Evolutionary conservation across 2,329 filamentous ascomycete species (phyloP).

Genomic region (Verticillium tricorpus): DNA sequence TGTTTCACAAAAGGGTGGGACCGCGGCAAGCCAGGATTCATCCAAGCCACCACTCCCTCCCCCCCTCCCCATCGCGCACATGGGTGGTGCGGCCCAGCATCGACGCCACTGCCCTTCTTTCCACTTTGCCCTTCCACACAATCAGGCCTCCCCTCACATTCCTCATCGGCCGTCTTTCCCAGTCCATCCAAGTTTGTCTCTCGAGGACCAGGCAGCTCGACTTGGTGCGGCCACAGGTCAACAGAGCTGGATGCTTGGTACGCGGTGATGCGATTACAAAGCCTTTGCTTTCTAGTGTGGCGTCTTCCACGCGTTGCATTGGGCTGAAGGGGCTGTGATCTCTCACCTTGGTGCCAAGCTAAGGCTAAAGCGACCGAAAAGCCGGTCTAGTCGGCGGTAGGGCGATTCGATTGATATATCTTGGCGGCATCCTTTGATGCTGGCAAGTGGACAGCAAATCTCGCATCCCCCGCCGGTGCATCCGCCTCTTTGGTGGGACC

Average conservation of each 20-base stretch:
- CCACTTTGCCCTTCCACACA: not conserved
- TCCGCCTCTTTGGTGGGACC: not conserved
- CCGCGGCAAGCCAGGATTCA: conserved; percentile 17
- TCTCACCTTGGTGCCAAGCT: not conserved
- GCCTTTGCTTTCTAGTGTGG: not conserved
- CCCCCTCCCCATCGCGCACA: not conserved
- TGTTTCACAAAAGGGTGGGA: conserved; percentile 49
- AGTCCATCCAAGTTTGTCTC: not conserved
- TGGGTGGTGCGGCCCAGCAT: not conserved
- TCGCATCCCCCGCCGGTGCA: not conserved
- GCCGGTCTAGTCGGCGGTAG: not conserved
- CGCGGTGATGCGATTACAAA: not conserved
- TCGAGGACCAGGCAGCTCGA: not conserved
- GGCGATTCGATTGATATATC: not conserved
- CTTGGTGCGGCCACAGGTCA: not conserved
- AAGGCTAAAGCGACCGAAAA: not conserved
- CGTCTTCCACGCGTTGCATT: not conserved
- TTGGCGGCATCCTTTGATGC: not conserved
- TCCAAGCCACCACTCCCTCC: not conserved
- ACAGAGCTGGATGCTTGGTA: not conserved
- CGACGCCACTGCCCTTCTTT: not conserved
- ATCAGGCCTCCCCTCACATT: not conserved
- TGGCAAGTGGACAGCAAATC: not conserved
- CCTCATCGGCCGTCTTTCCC: not conserved
- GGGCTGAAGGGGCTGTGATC: not conserved